Base-by-base conservation (phyloP, 2,329 filamentous ascomycete genomes). In the Cephalotrichum gorgonifer region DNA sequence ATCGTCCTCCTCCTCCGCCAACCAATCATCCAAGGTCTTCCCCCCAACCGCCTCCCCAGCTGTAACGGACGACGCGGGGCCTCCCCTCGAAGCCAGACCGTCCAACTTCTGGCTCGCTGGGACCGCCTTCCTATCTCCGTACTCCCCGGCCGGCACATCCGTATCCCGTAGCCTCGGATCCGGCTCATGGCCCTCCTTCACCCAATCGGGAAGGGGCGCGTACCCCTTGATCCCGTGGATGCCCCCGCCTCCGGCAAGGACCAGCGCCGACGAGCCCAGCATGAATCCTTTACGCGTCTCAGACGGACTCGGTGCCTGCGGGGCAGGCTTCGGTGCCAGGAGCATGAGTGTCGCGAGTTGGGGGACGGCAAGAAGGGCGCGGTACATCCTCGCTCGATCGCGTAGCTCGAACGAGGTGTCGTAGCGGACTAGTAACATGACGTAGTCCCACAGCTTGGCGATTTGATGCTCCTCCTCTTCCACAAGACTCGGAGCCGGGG, bases 331-430 rank as follows among this genome's bases (percentile, higher is more conserved):
- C 0, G 93, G 90, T 0, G 93, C 93, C 2, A 97, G 77, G 1
- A 98, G 81, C 63, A 97, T 85, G 14, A 98, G 74, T 1, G 86
- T 89, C 3, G 93, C 93, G 15, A 98, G 78, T 63, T 97, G 88
- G 1, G 90, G 88, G 4, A 86, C 81, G 4, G 81, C 76, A 2
- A 98, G 78, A 1, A 98, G 79, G 1, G 89, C 78, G 54, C 86
- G 88, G 69, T 95, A 97, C 53, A 96, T 78, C 28, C 93, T 82
- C 2, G 90, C 83, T 23, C 93, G 85, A 62, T 97, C 93, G 54
- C 93, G 88, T 3, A 98, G 79, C 60, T 97, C 90, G 65, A 95
- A 98, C 1, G 90, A 96, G 0, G 84, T 88, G 58, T 97, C 93
- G 64, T 97, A 98, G 52, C 93, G 82, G 28, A 87, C 87, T 1